phyloP scores from a whole-genome alignment of 78 protist species.

The Guillardia theta region DNA sequence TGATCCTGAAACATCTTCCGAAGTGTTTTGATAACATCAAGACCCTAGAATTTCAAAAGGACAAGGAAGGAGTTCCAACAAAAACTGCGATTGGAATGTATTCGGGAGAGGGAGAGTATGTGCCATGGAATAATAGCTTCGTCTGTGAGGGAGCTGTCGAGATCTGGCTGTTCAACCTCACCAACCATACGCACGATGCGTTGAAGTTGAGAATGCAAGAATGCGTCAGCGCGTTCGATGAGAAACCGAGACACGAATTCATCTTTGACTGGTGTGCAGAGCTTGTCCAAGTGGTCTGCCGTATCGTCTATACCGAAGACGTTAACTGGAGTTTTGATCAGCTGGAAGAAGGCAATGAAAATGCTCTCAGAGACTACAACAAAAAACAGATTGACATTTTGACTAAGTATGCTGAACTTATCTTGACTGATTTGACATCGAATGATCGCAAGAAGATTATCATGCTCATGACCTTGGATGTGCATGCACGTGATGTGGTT shows the following conservation, averaged over 20 bases:
- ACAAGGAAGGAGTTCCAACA: constrained; percentile 35
- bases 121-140: constrained; percentile 39
- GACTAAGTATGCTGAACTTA: constrained; percentile 40
- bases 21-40: constrained; percentile 69
- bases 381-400: constrained; percentile 62
- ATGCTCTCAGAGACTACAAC: constrained; percentile 70
- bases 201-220: constrained; percentile 48
- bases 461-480: constrained; percentile 82
- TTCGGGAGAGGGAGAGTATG: constrained; percentile 67
- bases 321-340: constrained; percentile 62
- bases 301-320: constrained; percentile 77
- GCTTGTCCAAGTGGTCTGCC: constrained; percentile 41
- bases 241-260: constrained; percentile 69
- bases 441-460: constrained; percentile 67
- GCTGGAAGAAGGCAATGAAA: constrained; percentile 80
- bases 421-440: constrained; percentile 45
- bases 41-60: constrained; percentile 26
- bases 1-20: constrained; percentile 74
- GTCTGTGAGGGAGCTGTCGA: constrained; percentile 71
- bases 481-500: constrained; percentile 85
- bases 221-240: not conserved
- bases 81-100: constrained; percentile 52
- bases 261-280: constrained; percentile 77
- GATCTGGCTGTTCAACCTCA: constrained; percentile 64
- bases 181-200: constrained; percentile 1